A percentile compares a stretch with the other conserved stretches of the same genome.
These are phyloP conservation scores for Yarrowia sp. DNA, from an alignment of 805 yeast genomes.

Conservation along the genomic window DNA sequence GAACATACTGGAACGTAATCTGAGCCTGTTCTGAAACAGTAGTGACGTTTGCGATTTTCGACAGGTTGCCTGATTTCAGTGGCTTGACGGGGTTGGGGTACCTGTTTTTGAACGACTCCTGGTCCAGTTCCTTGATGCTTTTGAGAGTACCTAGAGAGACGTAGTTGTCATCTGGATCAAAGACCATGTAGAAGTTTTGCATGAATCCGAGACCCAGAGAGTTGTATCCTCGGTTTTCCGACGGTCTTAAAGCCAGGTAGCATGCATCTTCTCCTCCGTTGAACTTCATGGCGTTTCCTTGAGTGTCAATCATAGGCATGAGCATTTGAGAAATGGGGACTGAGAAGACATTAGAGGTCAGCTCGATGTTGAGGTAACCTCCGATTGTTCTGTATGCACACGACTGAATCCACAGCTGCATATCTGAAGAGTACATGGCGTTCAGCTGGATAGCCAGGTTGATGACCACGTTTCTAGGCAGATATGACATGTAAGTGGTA, in stretches of 20 bases:
- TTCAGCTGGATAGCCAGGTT: constrained; percentile 34
- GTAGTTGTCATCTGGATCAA: constrained; percentile 31
- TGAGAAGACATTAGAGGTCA: constrained; percentile 29
- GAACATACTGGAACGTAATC: constrained; percentile 12
- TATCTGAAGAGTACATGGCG: constrained; percentile 31
- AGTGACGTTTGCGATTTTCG: constrained; percentile 11
- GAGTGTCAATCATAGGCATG: constrained; percentile 28
- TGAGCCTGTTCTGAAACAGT: constrained; percentile 16
- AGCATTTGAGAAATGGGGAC: constrained; percentile 32
- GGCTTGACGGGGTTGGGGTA: constrained; percentile 20
- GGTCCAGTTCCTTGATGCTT: neutral
- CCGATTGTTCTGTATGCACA: constrained; percentile 30
- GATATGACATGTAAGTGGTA: constrained; percentile 30
- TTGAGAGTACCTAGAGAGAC: constrained; percentile 31
- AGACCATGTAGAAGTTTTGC: constrained; percentile 31
- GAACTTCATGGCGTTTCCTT: constrained; percentile 29
- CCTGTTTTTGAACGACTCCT: neutral
- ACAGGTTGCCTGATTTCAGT: neutral
- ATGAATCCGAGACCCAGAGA: constrained; percentile 32
- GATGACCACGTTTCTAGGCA: constrained; percentile 32
- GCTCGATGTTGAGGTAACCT: constrained; percentile 31
- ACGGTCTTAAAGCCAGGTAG: constrained; percentile 30
- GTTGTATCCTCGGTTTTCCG: constrained; percentile 30
- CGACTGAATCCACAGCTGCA: constrained; percentile 33
- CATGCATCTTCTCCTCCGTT: constrained; percentile 31